phyloP scores from a whole-genome alignment of 192 early-diverging fungal genomes.

The Umbelopsis vinacea region DNA sequence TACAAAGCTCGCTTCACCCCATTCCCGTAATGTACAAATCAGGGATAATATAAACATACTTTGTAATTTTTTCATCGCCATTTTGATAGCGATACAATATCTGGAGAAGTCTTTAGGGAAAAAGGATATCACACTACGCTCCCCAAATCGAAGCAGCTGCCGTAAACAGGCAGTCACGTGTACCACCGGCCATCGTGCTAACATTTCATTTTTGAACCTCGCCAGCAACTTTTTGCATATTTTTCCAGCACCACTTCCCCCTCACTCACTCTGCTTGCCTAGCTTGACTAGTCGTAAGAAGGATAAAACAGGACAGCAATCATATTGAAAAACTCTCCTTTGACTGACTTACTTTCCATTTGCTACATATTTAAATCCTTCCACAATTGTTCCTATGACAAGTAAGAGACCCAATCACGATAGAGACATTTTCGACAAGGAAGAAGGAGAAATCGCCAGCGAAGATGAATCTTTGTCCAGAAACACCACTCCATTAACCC shows the following conservation, averaged over 20 bases:
- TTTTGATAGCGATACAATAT: conserved; percentile 20
- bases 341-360: conserved; percentile 22
- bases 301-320: conserved; percentile 18
- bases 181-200: too few species aligned
- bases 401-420: not conserved
- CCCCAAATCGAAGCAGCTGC: too few species aligned
- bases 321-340: conserved; percentile 5
- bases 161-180: too few species aligned
- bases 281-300: conserved; percentile 24
- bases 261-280: not conserved
- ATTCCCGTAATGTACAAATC: not conserved
- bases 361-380: not conserved
- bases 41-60: conserved; percentile 20
- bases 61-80: conserved; percentile 40
- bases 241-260: too few species aligned
- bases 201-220: too few species aligned
- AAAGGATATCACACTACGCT: too few species aligned
- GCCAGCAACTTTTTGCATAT: too few species aligned
- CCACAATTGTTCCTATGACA: not conserved
- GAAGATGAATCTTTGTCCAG: not conserved
- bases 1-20: not conserved
- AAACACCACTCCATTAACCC: not conserved
- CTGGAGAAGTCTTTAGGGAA: not conserved
- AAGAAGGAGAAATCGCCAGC: conserved; percentile 14
- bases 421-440: conserved; percentile 13